phyloP scores from a whole-genome alignment of 139 green algal genomes.

The Pleodorina starrii region DNA sequence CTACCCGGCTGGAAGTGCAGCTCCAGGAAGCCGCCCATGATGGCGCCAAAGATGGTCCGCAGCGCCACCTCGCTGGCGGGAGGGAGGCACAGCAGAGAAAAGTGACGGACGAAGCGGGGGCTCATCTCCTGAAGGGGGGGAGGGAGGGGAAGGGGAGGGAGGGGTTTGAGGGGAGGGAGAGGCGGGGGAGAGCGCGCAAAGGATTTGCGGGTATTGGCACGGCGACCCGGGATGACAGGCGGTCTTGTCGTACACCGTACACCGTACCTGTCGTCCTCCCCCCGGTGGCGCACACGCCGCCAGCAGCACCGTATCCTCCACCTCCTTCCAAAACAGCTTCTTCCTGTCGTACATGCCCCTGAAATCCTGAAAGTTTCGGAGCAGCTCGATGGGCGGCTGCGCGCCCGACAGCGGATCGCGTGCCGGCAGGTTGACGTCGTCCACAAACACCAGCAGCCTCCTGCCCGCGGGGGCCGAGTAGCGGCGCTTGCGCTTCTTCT shows the following conservation, averaged over 20 bases:
- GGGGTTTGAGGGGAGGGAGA: neutral
- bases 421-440: constrained; percentile 91
- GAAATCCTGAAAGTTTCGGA: constrained; percentile 87
- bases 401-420: constrained; percentile 79
- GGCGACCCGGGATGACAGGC: no score
- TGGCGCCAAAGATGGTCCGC: constrained; percentile 77
- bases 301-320: constrained; percentile 76
- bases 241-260: neutral
- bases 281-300: constrained; percentile 85
- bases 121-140: constrained; percentile 58
- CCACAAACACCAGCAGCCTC: constrained; percentile 87
- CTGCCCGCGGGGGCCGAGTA: constrained; percentile 62
- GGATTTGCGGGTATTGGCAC: neutral
- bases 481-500: constrained; percentile 80
- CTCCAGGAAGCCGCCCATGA: constrained; percentile 82
- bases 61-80: constrained; percentile 66
- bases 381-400: constrained; percentile 86
- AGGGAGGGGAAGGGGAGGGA: neutral
- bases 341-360: constrained; percentile 86
- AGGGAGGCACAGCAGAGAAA: constrained; percentile 80
- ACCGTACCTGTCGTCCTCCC: constrained; percentile 63
- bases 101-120: constrained; percentile 80
- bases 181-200: neutral
- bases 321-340: constrained; percentile 91
- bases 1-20: constrained; percentile 61